These are phyloP conservation scores for Hura crepitans DNA, from an alignment of 441 rosid genomes.

Conservation along the genomic window DNA sequence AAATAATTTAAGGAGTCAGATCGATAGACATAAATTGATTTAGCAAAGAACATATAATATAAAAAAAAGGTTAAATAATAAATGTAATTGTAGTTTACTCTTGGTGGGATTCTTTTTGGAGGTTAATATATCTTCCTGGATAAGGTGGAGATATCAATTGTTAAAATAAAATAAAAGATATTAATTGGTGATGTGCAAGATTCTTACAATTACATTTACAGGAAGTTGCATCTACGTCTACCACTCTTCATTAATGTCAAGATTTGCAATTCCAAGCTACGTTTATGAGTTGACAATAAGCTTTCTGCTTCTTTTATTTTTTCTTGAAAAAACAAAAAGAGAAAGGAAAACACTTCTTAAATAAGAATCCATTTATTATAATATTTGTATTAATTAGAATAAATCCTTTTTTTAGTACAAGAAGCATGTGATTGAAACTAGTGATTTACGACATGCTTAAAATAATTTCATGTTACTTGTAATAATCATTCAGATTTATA, in stretches of 20 bases:
- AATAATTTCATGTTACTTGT: constrained; percentile 13
- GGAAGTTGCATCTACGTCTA: constrained; percentile 25
- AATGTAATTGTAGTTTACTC: too few species aligned
- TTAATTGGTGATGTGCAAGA: constrained; percentile 11
- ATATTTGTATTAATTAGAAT: too few species aligned
- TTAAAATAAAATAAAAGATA: neutral
- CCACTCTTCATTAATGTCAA: neutral
- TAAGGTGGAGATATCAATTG: constrained; percentile 1
- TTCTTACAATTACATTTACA: constrained; percentile 29
- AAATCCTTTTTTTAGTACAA: neutral
- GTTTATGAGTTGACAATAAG: neutral
- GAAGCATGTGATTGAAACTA: constrained; percentile 17
- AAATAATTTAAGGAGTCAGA: too few species aligned
- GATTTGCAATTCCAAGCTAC: neutral
- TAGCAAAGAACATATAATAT: too few species aligned
- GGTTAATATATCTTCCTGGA: constrained; percentile 9
- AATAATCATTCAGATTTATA: constrained; percentile 10
- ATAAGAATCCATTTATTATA: too few species aligned
- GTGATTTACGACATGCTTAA: neutral
- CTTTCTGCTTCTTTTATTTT: too few species aligned
- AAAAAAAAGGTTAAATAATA: too few species aligned
- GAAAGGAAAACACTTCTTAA: too few species aligned
- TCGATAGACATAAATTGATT: too few species aligned
- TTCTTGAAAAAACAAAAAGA: too few species aligned
- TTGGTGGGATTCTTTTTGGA: too few species aligned